These are phyloP conservation scores for slime mould (Dictyostelium discoideum) DNA, from an alignment of 78 protist genomes.

Conservation along the genomic window DNA sequence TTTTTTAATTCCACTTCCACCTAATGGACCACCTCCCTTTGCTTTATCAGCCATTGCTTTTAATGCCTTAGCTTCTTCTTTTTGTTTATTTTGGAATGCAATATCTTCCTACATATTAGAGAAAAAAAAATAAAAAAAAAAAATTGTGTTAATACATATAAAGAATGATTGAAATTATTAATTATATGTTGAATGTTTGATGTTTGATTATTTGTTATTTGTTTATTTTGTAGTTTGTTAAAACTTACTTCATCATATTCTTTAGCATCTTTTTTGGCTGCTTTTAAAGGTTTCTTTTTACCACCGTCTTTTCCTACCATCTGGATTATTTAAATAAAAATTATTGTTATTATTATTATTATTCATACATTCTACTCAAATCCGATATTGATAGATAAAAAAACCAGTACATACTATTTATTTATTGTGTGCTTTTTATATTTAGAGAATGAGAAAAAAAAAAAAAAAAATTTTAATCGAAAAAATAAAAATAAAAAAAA, in stretches of 20 bases:
- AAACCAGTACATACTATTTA: not conserved
- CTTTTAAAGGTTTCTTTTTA: conserved; percentile 79
- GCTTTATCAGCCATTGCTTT: conserved; percentile 80
- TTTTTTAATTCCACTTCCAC: conserved; percentile 73
- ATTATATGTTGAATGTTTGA: no score
- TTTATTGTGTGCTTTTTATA: not conserved
- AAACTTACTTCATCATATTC: conserved; percentile 78
- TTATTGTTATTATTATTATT: no score
- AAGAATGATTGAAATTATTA: no score
- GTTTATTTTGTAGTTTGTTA: not conserved
- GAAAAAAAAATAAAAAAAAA: not conserved
- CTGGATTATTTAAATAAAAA: not conserved
- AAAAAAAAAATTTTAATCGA: no score
- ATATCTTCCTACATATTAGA: conserved; percentile 48
- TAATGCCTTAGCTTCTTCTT: conserved; percentile 62
- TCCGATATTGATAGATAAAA: not conserved
- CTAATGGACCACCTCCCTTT: conserved; percentile 74
- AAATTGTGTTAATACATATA: no score
- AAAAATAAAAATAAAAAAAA: no score
- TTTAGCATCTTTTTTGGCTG: conserved; percentile 79
- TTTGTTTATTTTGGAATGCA: conserved; percentile 74
- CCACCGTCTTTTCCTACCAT: conserved; percentile 17
- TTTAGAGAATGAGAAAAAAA: not conserved
- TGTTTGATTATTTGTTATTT: no score
- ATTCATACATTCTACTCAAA: not conserved